These are phyloP conservation scores for Pistacia atlantica DNA, from an alignment of 345 rosid species.

Conservation along the genomic window DNA sequence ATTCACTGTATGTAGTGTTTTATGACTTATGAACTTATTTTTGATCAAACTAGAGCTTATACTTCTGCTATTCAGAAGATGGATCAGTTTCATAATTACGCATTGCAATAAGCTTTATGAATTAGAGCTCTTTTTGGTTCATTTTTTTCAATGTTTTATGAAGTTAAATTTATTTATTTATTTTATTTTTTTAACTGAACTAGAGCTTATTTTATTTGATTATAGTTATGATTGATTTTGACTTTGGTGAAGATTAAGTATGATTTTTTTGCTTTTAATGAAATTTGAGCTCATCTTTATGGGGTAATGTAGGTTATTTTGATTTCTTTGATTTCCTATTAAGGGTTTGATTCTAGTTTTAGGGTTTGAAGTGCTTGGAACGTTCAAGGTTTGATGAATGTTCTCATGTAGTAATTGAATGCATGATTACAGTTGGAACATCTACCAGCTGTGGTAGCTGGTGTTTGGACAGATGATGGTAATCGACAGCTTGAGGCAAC, in stretches of 20 bases:
- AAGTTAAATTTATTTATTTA: too few species aligned
- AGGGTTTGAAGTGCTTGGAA: neutral
- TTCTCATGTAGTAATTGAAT: constrained; percentile 3
- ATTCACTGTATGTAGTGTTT: too few species aligned
- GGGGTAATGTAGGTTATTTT: neutral
- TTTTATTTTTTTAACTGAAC: too few species aligned
- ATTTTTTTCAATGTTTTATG: too few species aligned
- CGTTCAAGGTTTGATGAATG: neutral
- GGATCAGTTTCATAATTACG: too few species aligned
- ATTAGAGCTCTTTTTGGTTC: too few species aligned
- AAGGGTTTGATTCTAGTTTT: neutral
- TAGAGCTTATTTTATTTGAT: neutral
- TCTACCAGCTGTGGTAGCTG: constrained; percentile 72
- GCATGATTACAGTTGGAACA: constrained; percentile 57
- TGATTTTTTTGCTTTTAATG: neutral
- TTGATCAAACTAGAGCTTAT: too few species aligned
- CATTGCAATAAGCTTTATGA: too few species aligned
- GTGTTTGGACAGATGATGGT: constrained; percentile 62
- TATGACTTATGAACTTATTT: too few species aligned
- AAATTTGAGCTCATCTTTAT: neutral
- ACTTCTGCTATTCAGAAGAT: too few species aligned
- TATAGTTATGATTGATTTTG: neutral
- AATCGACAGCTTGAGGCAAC: constrained; percentile 73
- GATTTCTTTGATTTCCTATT: neutral
- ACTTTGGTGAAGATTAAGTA: too few species aligned